Evolutionary conservation across 768 basidiomycete species (phyloP).

Genomic region (Phaeotremella skinneri): DNA sequence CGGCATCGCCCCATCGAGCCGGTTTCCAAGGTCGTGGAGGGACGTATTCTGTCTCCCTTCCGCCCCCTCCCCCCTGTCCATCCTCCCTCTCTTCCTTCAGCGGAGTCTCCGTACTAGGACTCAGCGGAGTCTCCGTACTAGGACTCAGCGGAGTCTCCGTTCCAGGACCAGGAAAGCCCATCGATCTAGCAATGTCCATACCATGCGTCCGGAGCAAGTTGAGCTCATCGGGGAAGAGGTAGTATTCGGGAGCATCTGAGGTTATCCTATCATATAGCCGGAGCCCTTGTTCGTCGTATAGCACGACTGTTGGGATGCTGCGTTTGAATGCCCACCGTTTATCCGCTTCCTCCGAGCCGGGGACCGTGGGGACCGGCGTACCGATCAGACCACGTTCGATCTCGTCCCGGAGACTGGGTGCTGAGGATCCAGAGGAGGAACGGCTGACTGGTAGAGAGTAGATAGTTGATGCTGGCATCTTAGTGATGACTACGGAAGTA

Average conservation of each 20-base stretch:
- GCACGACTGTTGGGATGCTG: slow-evolving; percentile 72
- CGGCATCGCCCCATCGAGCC: slow-evolving; percentile 51
- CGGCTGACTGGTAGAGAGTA: no score
- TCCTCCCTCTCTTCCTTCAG: slow-evolving; percentile 22
- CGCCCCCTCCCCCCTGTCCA: slow-evolving; percentile 5
- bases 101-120: slow-evolving; percentile 38
- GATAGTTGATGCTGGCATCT: no score
- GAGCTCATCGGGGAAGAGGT: slow-evolving; percentile 84
- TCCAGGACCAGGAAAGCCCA: slow-evolving; percentile 62
- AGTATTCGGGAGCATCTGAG: slow-evolving; percentile 59
- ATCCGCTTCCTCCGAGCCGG: slow-evolving; percentile 32
- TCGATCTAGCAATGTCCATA: slow-evolving; percentile 68
- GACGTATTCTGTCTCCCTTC: slow-evolving; percentile 4
- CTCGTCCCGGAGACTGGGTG: slow-evolving; percentile 26
- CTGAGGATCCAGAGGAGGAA: no score
- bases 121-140: slow-evolving; percentile 31
- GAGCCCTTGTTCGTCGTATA: slow-evolving; percentile 84
- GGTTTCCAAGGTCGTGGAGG: slow-evolving; percentile 32
- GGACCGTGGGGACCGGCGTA: slow-evolving; percentile 21
- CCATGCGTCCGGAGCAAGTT: slow-evolving; percentile 72
- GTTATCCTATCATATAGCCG: slow-evolving; percentile 51
- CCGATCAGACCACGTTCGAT: slow-evolving; percentile 39
- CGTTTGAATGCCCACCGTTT: slow-evolving; percentile 54
- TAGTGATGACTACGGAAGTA: no score
- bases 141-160: slow-evolving; percentile 31